phyloP scores from a whole-genome alignment of 345 rosid genomes.

The Cochlearia excelsa region DNA sequence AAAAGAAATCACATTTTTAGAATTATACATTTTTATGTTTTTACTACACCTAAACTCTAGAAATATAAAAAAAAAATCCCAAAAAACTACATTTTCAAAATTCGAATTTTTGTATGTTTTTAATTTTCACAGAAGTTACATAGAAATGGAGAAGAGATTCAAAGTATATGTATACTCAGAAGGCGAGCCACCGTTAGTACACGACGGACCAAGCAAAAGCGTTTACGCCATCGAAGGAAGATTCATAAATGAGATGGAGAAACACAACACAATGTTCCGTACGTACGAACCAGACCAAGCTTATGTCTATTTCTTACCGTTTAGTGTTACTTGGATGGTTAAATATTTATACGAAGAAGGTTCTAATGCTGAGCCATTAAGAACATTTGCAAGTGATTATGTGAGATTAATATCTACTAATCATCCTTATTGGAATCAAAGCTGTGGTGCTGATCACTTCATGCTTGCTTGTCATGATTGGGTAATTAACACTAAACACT shows the following conservation, averaged over 20 bases:
- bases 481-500: slow-evolving; percentile 36
- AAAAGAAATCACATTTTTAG: background rate
- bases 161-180: slow-evolving; percentile 80
- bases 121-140: slow-evolving; percentile 51
- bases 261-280: slow-evolving; percentile 44
- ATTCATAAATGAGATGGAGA: slow-evolving; percentile 80
- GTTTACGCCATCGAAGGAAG: slow-evolving; percentile 81
- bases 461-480: slow-evolving; percentile 92
- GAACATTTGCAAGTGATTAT: slow-evolving; percentile 64
- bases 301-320: slow-evolving; percentile 79
- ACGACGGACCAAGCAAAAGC: slow-evolving; percentile 81
- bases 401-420: slow-evolving; percentile 55
- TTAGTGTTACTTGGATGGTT: slow-evolving; percentile 79
- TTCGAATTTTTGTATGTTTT: too few relatives aligned
- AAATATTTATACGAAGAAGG: slow-evolving; percentile 48
- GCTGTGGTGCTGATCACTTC: slow-evolving; percentile 79
- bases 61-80: too few relatives aligned
- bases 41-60: too few relatives aligned
- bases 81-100: too few relatives aligned
- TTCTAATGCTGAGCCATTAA: slow-evolving; percentile 44
- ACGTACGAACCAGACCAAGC: slow-evolving; percentile 55
- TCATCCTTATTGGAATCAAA: slow-evolving; percentile 74
- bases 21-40: background rate
- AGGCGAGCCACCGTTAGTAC: slow-evolving; percentile 75
- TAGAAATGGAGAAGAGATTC: slow-evolving; percentile 85